A percentile compares a stretch with the other conserved stretches of the same genome.
These are phyloP conservation scores for Colletotrichum lini DNA, from an alignment of 2,329 filamentous ascomycete genomes.

Conservation along the genomic window DNA sequence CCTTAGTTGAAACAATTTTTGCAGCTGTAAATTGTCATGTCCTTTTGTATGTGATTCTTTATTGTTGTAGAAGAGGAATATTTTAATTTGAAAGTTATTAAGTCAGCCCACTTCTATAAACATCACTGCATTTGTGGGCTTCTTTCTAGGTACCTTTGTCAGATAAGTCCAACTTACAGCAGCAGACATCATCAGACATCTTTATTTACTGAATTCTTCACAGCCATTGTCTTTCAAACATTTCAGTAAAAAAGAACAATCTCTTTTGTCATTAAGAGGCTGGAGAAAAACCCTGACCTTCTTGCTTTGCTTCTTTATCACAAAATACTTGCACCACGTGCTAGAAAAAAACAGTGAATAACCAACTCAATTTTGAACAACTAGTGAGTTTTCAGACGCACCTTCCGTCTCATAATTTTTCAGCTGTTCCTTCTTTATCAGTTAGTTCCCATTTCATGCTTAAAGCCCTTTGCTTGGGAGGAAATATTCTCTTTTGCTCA, in stretches of 20 bases:
- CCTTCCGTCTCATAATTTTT: not conserved
- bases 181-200: not conserved
- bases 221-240: too few relatives aligned
- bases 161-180: too few relatives aligned
- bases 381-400: not conserved
- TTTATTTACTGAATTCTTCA: not conserved
- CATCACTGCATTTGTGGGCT: too few relatives aligned
- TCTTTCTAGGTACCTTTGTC: too few relatives aligned
- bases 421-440: not conserved
- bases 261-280: fast-evolving
- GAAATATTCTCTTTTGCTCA: not conserved
- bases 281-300: too few relatives aligned
- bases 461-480: not conserved
- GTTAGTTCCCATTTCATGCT: not conserved
- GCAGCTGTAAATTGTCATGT: too few relatives aligned
- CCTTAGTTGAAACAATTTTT: too few relatives aligned
- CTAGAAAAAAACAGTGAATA: not conserved
- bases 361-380: not conserved
- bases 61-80: too few relatives aligned
- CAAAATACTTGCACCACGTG: not conserved
- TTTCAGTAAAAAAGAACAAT: not conserved
- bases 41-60: too few relatives aligned
- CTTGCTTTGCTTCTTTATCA: too few relatives aligned
- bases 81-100: fast-evolving
- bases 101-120: too few relatives aligned